Evolutionary conservation across 176 grass and related monocot genomes (phyloP).

Genomic region (Oryza meridionalis): DNA sequence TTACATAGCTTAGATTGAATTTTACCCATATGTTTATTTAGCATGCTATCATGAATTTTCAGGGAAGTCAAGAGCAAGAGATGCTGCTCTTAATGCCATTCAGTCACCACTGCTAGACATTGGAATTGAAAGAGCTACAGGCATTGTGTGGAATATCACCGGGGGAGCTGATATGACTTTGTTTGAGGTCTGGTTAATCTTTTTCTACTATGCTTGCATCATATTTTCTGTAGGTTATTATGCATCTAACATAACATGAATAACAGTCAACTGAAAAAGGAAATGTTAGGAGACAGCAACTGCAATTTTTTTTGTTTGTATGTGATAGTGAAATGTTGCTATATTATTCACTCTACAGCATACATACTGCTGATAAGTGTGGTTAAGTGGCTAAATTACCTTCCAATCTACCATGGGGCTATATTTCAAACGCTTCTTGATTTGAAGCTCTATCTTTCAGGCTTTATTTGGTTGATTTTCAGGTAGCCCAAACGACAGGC

Average conservation of each 20-base stretch:
- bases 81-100: slow-evolving; percentile 92
- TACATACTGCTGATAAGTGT: neutral
- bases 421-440: slow-evolving; percentile 26
- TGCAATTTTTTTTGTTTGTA: slow-evolving; percentile 18
- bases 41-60: slow-evolving; percentile 27
- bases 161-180: slow-evolving; percentile 83
- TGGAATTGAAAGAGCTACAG: slow-evolving; percentile 93
- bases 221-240: neutral
- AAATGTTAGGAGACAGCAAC: neutral
- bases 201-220: slow-evolving; percentile 20
- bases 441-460: slow-evolving; percentile 18
- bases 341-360: neutral
- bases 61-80: slow-evolving; percentile 92
- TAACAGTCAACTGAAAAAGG: neutral
- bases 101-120: slow-evolving; percentile 91
- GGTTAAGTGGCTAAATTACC: slow-evolving; percentile 10
- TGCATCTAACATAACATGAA: neutral
- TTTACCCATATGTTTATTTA: slow-evolving; percentile 15
- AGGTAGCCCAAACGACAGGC: neutral
- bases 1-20: slow-evolving; percentile 1
- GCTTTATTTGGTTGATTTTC: slow-evolving; percentile 17
- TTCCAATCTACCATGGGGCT: neutral
- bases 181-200: slow-evolving; percentile 70
- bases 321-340: slow-evolving; percentile 23
- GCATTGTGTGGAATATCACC: slow-evolving; percentile 96